Percentiles rank a stretch among this genome's conserved stretches.
Conservation (phyloP, 768 basidiomycete genomes). For the Mycena vulgaris region DNA sequence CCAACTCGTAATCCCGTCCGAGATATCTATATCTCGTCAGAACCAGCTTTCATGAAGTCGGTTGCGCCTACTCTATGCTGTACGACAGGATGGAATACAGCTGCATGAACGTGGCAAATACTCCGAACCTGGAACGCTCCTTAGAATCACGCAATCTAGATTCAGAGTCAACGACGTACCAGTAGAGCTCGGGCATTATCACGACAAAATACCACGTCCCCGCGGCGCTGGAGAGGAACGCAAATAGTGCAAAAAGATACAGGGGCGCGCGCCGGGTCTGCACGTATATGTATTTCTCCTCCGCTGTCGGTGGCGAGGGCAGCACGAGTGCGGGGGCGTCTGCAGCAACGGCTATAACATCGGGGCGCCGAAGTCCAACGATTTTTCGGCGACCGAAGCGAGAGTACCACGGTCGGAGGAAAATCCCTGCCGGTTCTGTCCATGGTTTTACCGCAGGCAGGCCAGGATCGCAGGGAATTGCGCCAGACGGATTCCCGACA, state of each 20-base stretch:
- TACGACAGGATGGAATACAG: conserved; percentile 5
- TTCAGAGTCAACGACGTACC: conserved; percentile 2
- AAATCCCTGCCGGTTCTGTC: no score
- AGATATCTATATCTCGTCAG: not conserved
- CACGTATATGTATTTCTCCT: conserved; percentile 14
- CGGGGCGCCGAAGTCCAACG: no score
- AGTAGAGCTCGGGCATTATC: conserved; percentile 1
- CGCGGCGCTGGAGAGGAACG: conserved; percentile 1
- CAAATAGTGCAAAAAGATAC: conserved; percentile 1
- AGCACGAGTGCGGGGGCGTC: conserved; percentile 7
- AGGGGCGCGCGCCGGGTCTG: conserved; percentile 2
- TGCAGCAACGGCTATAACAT: no score
- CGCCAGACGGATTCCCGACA: no score
- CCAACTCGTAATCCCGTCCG: conserved; percentile 10
- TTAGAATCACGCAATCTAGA: not conserved
- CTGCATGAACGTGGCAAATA: not conserved
- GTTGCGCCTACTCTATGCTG: not conserved
- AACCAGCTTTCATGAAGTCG: no score
- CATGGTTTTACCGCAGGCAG: no score
- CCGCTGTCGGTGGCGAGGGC: conserved; percentile 9
- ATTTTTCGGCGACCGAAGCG: no score
- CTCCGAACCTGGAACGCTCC: not conserved
- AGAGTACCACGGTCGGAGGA: no score
- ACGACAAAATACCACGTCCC: conserved; percentile 8
- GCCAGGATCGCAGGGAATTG: no score